phyloP scores from a whole-genome alignment of 2,329 filamentous ascomycete species.

The Ophiosphaerella korrae region DNA sequence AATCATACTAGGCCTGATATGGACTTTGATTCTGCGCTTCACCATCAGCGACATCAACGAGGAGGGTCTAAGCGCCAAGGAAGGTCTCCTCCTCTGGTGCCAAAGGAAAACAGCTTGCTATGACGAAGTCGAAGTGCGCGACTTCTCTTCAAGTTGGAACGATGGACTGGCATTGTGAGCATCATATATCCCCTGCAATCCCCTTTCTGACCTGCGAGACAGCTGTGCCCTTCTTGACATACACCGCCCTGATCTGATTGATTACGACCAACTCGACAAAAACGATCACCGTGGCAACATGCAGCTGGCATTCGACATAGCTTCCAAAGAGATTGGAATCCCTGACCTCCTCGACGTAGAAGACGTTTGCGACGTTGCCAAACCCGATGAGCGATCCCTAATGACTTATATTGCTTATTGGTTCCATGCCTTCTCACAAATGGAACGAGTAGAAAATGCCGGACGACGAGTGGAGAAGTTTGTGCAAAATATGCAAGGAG shows the following conservation, averaged over 20 bases:
- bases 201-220: conserved; percentile 12
- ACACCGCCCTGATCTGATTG: conserved; percentile 93
- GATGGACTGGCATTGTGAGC: conserved; percentile 84
- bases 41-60: conserved; percentile 99
- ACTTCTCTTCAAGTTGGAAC: conserved; percentile 97
- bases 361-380: conserved; percentile 94
- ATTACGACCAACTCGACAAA: conserved; percentile 95
- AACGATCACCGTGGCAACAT: conserved; percentile 94
- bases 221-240: conserved; percentile 92
- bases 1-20: conserved; percentile 95
- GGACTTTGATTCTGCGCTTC: conserved; percentile 96
- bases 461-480: conserved; percentile 97
- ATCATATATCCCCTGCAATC: too few relatives aligned
- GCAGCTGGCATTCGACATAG: conserved; percentile 97
- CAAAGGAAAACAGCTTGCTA: conserved; percentile 98
- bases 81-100: conserved; percentile 94
- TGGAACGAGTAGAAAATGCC: conserved; percentile 98
- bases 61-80: conserved; percentile 96
- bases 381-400: conserved; percentile 92
- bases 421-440: conserved; percentile 99
- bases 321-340: conserved; percentile 94
- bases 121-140: conserved; percentile 91
- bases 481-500: conserved; percentile 97
- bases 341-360: conserved; percentile 95
- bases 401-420: conserved; percentile 99